Percentiles rank a stretch among this genome's conserved stretches.
Conservation (phyloP, 257 asterid genomes). For the Agastache rugosa region DNA sequence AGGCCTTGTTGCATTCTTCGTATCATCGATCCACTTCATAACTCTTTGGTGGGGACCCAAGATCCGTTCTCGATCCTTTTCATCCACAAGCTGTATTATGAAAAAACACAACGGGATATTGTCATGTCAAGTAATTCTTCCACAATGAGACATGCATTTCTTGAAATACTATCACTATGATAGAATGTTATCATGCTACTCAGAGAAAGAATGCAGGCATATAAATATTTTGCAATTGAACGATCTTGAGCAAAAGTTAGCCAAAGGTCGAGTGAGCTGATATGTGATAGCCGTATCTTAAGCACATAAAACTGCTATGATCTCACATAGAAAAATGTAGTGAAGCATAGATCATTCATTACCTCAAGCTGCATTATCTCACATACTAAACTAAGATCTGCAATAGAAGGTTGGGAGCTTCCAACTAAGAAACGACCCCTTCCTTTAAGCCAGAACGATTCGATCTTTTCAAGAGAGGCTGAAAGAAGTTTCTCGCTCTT, state of each 20-base stretch:
- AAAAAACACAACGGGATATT: neutral
- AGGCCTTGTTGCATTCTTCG: conserved; percentile 62
- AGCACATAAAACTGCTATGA: neutral
- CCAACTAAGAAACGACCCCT: conserved; percentile 78
- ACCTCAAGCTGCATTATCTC: conserved; percentile 96
- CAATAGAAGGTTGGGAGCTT: conserved; percentile 80
- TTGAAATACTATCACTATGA: neutral
- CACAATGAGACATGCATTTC: neutral
- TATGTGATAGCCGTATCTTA: no score
- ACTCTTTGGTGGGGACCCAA: conserved; percentile 61
- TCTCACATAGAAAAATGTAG: neutral
- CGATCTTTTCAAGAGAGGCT: conserved; percentile 65
- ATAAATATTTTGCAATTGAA: neutral
- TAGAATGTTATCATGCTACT: no score
- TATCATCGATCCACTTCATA: conserved; percentile 64
- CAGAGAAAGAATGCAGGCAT: neutral
- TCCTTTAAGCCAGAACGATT: conserved; percentile 80
- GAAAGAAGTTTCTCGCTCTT: conserved; percentile 63
- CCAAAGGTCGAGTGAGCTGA: neutral
- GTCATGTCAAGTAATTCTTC: conserved; percentile 5
- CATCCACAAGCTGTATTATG: conserved; percentile 53
- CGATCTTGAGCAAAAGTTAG: neutral
- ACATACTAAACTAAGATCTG: conserved; percentile 88
- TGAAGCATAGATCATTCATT: conserved; percentile 29
- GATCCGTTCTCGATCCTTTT: conserved; percentile 59